These are phyloP conservation scores for Fusarium sororula DNA, from an alignment of 2,329 filamentous ascomycete species.

Conservation along the genomic window DNA sequence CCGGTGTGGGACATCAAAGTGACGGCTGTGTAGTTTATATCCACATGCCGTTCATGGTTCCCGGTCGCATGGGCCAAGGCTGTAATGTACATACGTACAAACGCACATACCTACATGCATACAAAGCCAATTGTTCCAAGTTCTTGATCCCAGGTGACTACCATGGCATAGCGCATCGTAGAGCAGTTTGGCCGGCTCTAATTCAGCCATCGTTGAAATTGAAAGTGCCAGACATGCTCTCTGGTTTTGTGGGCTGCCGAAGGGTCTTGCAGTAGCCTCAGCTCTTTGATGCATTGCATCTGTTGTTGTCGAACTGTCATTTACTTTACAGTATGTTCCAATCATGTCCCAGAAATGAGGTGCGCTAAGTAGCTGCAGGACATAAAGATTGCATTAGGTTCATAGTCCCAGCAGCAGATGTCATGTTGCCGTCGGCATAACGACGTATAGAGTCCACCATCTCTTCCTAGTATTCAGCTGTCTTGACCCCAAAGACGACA, in stretches of 20 bases:
- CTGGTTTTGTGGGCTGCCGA: not conserved
- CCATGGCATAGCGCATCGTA: not conserved
- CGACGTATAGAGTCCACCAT: not conserved
- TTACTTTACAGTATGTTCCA: not conserved
- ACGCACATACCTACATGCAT: not conserved
- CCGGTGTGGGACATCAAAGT: constrained; percentile 15
- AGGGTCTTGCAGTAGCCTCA: not conserved
- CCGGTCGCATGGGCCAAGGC: not conserved
- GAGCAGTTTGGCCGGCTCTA: not conserved
- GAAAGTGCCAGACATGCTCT: constrained; percentile 3
- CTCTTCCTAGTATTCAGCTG: constrained; percentile 2
- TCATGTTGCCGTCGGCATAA: constrained; percentile 7
- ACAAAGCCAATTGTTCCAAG: not conserved
- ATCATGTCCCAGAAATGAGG: not conserved
- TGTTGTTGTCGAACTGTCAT: not conserved
- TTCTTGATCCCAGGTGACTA: not conserved
- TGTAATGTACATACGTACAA: not conserved
- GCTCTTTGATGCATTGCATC: not conserved
- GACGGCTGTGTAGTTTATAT: constrained; percentile 25
- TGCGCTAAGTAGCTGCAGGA: constrained; percentile 32
- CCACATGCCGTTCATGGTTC: constrained; percentile 30
- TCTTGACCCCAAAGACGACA: not conserved
- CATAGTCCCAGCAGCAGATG: not conserved
- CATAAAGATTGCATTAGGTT: constrained; percentile 36
- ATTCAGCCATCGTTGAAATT: not conserved